These are phyloP conservation scores for Candida ovalis DNA, from an alignment of 805 yeast genomes.

Conservation along the genomic window DNA sequence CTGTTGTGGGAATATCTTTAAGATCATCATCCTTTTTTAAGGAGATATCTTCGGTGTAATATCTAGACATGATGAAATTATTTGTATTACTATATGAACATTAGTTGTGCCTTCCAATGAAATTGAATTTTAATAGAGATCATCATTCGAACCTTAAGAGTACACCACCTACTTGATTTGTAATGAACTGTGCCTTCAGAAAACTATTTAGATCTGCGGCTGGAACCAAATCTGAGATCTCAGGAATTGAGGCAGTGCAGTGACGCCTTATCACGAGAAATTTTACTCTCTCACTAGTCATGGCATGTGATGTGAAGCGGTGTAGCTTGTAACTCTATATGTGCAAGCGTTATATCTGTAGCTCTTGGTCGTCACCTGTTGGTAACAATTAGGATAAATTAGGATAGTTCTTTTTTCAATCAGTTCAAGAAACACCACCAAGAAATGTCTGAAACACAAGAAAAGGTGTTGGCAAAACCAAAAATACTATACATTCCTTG, in stretches of 20 bases:
- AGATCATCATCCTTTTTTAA: slow-evolving; percentile 25
- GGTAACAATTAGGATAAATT: too few relatives aligned
- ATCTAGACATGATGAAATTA: background rate
- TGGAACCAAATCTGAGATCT: background rate
- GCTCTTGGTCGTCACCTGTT: too few relatives aligned
- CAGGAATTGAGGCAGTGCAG: background rate
- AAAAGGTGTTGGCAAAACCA: slow-evolving; percentile 17
- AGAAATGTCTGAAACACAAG: background rate
- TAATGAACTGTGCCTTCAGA: background rate
- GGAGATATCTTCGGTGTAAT: background rate
- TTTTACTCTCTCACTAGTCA: too few relatives aligned
- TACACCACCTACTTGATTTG: too few relatives aligned
- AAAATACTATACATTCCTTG: slow-evolving; percentile 37
- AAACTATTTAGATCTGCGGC: background rate
- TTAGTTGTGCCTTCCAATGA: background rate
- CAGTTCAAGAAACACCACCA: too few relatives aligned
- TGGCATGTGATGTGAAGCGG: background rate
- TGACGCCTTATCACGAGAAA: background rate
- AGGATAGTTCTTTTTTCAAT: too few relatives aligned
- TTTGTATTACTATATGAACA: background rate
- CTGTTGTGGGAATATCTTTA: slow-evolving; percentile 28
- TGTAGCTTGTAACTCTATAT: too few relatives aligned
- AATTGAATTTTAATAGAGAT: too few relatives aligned
- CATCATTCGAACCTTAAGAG: too few relatives aligned
- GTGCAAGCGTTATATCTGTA: too few relatives aligned